phyloP scores from a whole-genome alignment of 192 early-diverging fungal genomes.

The Gonapodya prolifera region DNA sequence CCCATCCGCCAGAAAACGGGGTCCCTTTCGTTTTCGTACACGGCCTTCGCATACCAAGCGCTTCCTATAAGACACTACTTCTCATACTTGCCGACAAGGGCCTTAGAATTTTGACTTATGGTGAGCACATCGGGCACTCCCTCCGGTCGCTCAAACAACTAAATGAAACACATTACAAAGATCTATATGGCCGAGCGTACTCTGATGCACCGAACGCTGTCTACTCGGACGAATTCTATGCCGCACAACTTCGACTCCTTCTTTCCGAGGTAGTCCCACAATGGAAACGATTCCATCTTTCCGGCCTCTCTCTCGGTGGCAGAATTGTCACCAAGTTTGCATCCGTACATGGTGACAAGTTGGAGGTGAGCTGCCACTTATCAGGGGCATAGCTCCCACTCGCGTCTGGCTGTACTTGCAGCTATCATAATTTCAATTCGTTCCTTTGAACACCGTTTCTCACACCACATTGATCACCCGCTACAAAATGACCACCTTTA shows the following conservation, averaged over 20 bases:
- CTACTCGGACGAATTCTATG: not conserved
- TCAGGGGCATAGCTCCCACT: no score
- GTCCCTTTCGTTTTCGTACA: not conserved
- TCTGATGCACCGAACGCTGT: not conserved
- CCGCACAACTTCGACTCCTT: not conserved
- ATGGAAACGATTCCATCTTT: not conserved
- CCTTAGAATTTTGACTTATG: not conserved
- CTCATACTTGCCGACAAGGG: not conserved
- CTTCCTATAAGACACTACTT: not conserved
- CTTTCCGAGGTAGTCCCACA: not conserved
- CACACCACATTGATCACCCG: not conserved
- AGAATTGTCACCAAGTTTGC: not conserved
- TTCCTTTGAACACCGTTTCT: not conserved
- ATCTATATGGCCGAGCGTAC: not conserved
- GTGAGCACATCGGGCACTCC: not conserved
- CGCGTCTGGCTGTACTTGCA: no score
- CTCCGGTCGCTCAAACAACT: not conserved
- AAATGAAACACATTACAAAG: not conserved
- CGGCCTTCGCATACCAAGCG: not conserved
- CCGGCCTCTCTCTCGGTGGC: not conserved
- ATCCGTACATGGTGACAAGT: not conserved
- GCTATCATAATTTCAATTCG: no score
- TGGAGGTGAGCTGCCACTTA: not conserved
- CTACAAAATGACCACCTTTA: not conserved
- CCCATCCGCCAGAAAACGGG: not conserved